Evolutionary conservation across 257 asterid genomes (phyloP).

Genomic region (Paulownia fortunei): DNA sequence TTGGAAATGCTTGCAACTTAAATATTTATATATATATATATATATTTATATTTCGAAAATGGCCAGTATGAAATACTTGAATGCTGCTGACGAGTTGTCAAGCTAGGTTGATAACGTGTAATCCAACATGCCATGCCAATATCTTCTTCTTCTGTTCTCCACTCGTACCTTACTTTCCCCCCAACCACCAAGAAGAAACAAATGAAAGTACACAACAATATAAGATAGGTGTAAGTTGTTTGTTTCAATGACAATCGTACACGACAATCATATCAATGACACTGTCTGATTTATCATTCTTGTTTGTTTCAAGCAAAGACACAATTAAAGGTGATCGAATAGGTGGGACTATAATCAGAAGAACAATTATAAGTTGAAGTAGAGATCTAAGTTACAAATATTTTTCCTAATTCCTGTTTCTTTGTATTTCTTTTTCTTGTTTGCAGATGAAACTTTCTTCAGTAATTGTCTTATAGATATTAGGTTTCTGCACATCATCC

Average conservation of each 20-base stretch:
- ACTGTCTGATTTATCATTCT: not conserved
- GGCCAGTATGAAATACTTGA: not conserved
- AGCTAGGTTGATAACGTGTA: not conserved
- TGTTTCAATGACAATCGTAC: no score
- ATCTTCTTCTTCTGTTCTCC: not conserved
- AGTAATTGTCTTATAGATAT: not conserved
- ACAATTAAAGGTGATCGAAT: not conserved
- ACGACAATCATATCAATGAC: not conserved
- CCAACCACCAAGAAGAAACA: not conserved
- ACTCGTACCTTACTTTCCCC: not conserved
- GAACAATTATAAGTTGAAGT: not conserved
- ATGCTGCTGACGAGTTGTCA: not conserved
- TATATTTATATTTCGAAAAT: no score
- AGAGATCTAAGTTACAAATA: not conserved
- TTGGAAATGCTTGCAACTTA: not conserved
- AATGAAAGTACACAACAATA: not conserved
- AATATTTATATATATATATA: no score
- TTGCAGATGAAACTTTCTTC: not conserved
- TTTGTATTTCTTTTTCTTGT: not conserved
- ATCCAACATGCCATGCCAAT: not conserved
- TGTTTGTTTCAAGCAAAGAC: conserved; percentile 2
- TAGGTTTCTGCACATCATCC: not conserved
- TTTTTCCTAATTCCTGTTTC: not conserved
- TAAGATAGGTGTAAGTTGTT: no score
- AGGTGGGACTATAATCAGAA: not conserved